A percentile compares a stretch with the other conserved stretches of the same genome.
Evolutionary conservation across 2,329 filamentous ascomycete genomes (phyloP).

Genomic region (Colletotrichum somersetense): DNA sequence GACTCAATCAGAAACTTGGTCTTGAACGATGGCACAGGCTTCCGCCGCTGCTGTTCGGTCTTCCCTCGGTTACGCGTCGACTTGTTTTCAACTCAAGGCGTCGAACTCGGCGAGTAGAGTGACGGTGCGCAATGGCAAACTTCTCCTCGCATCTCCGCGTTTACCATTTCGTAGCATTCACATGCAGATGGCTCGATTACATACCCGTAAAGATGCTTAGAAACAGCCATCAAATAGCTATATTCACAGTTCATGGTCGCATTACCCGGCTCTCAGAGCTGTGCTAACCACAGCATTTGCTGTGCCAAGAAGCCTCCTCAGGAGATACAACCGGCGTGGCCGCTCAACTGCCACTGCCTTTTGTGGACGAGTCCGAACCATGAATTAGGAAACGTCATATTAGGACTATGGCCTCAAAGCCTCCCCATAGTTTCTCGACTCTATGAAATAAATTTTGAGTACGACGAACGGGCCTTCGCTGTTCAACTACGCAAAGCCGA

Average conservation of each 20-base stretch:
- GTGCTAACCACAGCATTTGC: too few relatives aligned
- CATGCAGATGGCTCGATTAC: background rate
- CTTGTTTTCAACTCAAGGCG: background rate
- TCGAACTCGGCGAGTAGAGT: background rate
- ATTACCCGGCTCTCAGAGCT: background rate
- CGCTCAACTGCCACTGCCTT: background rate
- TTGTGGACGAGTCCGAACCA: background rate
- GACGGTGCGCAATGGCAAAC: background rate
- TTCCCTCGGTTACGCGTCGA: background rate
- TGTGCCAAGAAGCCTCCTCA: background rate
- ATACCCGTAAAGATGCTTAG: background rate
- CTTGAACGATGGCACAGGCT: background rate
- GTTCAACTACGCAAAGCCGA: slow-evolving; percentile 1
- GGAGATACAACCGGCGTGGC: background rate
- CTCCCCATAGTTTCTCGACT: too few relatives aligned
- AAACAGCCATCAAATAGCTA: background rate
- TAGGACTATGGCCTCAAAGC: background rate
- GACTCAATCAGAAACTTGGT: background rate
- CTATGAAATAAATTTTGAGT: background rate
- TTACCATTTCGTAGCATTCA: background rate
- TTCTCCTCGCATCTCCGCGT: background rate
- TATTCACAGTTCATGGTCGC: background rate
- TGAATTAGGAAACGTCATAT: background rate
- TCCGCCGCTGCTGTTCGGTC: background rate
- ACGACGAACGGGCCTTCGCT: background rate